Conservation (phyloP, 2,329 filamentous ascomycete species). For the Phoma sp. region DNA sequence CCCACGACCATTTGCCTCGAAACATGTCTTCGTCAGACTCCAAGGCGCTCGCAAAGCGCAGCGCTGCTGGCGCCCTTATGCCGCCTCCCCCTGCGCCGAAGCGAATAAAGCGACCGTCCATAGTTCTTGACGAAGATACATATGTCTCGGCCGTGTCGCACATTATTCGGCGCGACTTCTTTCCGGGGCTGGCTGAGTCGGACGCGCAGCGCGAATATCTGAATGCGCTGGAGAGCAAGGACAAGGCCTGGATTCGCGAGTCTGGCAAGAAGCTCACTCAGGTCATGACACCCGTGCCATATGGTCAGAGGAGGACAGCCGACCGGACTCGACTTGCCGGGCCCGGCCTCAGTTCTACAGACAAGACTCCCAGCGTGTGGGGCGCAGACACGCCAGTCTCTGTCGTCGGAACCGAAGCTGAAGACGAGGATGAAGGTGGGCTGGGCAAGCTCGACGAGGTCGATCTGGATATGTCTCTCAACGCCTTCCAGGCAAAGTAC, state of each 20-base stretch:
- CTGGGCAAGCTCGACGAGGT: constrained; percentile 58
- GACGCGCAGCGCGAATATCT: constrained; percentile 91
- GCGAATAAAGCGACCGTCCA: constrained; percentile 87
- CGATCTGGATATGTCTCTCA: constrained; percentile 80
- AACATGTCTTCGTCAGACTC: constrained; percentile 50
- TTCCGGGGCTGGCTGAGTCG: constrained; percentile 85
- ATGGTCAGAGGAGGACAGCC: constrained; percentile 47
- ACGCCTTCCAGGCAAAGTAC: constrained; percentile 88
- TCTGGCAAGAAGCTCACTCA: constrained; percentile 69
- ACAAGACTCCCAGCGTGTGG: constrained; percentile 69
- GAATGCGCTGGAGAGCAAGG: constrained; percentile 84
- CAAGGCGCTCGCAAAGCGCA: constrained; percentile 70
- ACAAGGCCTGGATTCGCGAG: constrained; percentile 83
- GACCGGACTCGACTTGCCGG: constrained; percentile 30
- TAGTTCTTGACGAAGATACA: constrained; percentile 89
- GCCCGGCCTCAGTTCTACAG: constrained; percentile 29
- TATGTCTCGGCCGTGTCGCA: constrained; percentile 90
- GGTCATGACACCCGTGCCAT: constrained; percentile 79
- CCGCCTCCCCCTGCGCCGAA: constrained; percentile 84
- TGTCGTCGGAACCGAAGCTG: constrained; percentile 48
- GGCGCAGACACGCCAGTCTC: constrained; percentile 74
- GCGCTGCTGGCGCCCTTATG: constrained; percentile 75
- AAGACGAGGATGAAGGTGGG: constrained; percentile 34
- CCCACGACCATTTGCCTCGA: background rate
- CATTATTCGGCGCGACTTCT: constrained; percentile 96